These are phyloP conservation scores for Microstegium vimineum DNA, from an alignment of 176 grass and related monocot species.

Conservation along the genomic window DNA sequence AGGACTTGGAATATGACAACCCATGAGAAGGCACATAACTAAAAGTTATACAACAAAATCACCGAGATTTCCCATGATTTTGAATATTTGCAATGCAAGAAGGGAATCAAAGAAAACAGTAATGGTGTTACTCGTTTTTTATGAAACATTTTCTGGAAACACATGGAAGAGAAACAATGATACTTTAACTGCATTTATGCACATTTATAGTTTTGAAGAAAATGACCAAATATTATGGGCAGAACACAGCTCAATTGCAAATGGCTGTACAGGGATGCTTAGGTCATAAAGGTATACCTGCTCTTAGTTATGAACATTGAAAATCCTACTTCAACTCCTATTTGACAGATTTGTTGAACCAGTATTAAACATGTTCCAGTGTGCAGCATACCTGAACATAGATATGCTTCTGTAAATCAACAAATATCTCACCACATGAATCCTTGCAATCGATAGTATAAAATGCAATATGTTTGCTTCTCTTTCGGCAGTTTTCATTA, in stretches of 20 bases:
- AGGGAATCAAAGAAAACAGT: neutral
- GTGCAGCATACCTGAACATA: constrained; percentile 65
- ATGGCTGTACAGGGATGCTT: neutral
- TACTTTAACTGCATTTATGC: neutral
- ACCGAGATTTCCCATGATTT: neutral
- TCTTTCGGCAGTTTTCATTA: constrained; percentile 78
- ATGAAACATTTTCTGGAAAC: neutral
- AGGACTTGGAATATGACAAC: neutral
- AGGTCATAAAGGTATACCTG: neutral
- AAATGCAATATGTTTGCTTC: constrained; percentile 80
- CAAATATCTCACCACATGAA: constrained; percentile 98
- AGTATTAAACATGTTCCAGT: neutral
- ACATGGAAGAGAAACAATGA: neutral
- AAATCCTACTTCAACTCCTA: neutral
- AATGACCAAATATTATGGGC: neutral
- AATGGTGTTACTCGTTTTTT: neutral
- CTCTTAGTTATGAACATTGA: neutral
- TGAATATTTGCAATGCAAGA: neutral
- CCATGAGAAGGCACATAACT: neutral
- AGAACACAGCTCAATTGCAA: neutral
- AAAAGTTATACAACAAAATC: neutral
- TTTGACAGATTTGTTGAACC: neutral
- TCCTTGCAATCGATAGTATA: constrained; percentile 79
- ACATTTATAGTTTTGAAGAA: neutral
- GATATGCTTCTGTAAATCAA: constrained; percentile 75